Evolutionary conservation across 208 protist species (phyloP).

Genomic region (Tritrichomonas musculus): DNA sequence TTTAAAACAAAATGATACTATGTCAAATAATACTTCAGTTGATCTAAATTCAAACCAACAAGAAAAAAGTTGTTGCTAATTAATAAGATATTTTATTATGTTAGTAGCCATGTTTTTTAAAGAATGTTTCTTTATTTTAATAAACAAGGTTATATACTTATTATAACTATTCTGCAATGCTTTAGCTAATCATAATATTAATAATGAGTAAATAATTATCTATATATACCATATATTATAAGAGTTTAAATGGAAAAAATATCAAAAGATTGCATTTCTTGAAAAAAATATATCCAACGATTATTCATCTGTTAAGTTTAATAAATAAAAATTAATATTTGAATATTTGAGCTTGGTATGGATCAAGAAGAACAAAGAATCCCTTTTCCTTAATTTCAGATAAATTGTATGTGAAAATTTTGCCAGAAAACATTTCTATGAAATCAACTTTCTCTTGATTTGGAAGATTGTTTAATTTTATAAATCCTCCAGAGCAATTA

Average conservation of each 20-base stretch:
- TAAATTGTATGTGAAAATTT: not conserved
- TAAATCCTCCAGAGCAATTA: not conserved
- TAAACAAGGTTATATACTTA: too few species aligned
- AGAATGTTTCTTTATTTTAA: too few species aligned
- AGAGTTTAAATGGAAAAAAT: too few species aligned
- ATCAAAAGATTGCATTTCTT: too few species aligned
- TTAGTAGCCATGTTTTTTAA: not conserved
- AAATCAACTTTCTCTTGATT: not conserved
- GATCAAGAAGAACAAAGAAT: not conserved
- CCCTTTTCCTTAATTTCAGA: not conserved
- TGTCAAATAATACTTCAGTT: not conserved
- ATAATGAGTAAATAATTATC: too few species aligned
- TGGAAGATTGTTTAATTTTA: not conserved
- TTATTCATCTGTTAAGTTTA: too few species aligned
- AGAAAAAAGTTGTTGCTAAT: not conserved
- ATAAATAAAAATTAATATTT: slow-evolving; percentile 7
- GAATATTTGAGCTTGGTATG: not conserved
- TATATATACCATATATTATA: too few species aligned
- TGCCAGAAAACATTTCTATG: not conserved
- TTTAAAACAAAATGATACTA: not conserved
- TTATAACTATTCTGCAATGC: too few species aligned
- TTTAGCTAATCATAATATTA: too few species aligned
- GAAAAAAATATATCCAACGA: too few species aligned
- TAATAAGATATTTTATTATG: not conserved
- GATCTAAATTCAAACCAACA: not conserved